phyloP scores from a whole-genome alignment of 1,284 basidiomycete genomes.

The Rhodofomes roseus region DNA sequence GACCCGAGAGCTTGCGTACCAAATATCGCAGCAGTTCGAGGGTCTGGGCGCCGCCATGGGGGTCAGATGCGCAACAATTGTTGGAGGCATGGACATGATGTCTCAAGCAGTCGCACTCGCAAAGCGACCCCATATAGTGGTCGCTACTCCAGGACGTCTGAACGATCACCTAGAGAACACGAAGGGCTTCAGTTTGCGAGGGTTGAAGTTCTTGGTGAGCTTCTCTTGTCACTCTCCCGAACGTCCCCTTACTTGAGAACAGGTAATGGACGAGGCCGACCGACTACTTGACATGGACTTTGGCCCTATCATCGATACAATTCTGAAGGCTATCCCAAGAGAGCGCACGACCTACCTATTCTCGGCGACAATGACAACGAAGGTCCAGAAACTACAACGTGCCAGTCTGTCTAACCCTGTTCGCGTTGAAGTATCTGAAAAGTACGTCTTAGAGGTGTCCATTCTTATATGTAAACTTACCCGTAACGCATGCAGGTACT shows the following conservation, averaged over 20 bases:
- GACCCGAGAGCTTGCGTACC: conserved; percentile 97
- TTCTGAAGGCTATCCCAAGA: conserved; percentile 92
- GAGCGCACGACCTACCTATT: conserved; percentile 96
- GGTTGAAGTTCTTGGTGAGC: conserved; percentile 85
- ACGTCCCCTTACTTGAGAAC: background rate
- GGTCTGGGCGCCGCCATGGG: conserved; percentile 93
- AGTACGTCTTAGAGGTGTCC: conserved; percentile 47
- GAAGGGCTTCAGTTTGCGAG: conserved; percentile 92
- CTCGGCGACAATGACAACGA: conserved; percentile 99
- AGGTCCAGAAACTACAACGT: conserved; percentile 95
- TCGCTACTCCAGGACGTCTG: conserved; percentile 96
- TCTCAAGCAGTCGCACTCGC: conserved; percentile 91
- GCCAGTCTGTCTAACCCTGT: conserved; percentile 95
- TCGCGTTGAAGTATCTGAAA: conserved; percentile 91
- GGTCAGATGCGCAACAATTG: conserved; percentile 87
- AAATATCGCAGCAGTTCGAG: conserved; percentile 96
- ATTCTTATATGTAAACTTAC: background rate
- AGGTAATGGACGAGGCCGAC: conserved; percentile 98
- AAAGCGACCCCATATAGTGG: conserved; percentile 91
- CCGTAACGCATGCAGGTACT: conserved; percentile 66
- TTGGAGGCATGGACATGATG: conserved; percentile 96
- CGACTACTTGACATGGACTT: conserved; percentile 97
- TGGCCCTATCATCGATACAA: conserved; percentile 95
- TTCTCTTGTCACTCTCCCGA: background rate
- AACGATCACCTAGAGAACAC: conserved; percentile 98